These are phyloP conservation scores for Waltiozyma sp. DNA, from an alignment of 1,139 yeast species.

Conservation along the genomic window DNA sequence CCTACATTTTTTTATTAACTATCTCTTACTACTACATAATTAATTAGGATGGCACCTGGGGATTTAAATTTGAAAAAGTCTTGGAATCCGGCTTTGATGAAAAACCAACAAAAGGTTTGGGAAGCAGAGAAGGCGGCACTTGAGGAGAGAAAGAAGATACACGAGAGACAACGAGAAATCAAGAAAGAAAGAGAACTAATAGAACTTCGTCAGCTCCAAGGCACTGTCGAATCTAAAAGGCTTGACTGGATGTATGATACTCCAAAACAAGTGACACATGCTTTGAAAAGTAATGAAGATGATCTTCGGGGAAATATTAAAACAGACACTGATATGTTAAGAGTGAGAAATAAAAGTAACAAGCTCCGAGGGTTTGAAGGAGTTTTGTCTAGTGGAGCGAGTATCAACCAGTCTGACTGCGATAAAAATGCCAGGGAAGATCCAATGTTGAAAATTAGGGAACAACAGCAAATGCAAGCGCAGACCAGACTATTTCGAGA, in stretches of 20 bases:
- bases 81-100: constrained; percentile 86
- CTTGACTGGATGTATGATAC: constrained; percentile 85
- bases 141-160: constrained; percentile 55
- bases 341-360: constrained; percentile 2
- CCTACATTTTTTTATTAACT: too few species aligned
- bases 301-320: constrained; percentile 39
- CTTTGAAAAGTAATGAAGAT: constrained; percentile 29
- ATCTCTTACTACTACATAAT: too few species aligned
- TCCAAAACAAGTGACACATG: constrained; percentile 13
- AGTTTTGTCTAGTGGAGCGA: constrained; percentile 4
- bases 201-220: constrained; percentile 46
- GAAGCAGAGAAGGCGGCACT: constrained; percentile 69
- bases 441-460: constrained; percentile 41
- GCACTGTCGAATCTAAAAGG: constrained; percentile 36
- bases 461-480: constrained; percentile 27
- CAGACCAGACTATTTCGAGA: constrained; percentile 9
- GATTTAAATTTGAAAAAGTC: constrained; percentile 86
- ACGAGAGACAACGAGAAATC: constrained; percentile 56
- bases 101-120: constrained; percentile 85
- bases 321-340: constrained; percentile 21
- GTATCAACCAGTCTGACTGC: constrained; percentile 16
- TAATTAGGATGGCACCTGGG: constrained; percentile 43
- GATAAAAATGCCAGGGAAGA: constrained; percentile 30
- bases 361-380: constrained; percentile 14
- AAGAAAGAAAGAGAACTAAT: constrained; percentile 52